phyloP scores from a whole-genome alignment of 345 rosid genomes.

The Hypericum perforatum region DNA sequence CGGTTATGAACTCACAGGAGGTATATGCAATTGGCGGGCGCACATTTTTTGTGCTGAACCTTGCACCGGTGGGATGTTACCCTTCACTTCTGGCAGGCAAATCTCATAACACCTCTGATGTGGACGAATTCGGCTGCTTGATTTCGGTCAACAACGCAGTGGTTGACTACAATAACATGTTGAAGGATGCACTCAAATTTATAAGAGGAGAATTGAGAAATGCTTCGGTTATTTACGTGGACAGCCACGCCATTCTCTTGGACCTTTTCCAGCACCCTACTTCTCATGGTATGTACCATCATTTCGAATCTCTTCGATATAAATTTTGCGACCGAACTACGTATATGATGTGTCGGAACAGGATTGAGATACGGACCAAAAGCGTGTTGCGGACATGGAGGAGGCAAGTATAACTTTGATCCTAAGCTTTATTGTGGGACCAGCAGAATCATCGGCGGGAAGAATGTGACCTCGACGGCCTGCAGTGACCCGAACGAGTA shows the following conservation, averaged over 20 bases:
- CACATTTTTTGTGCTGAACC: constrained; percentile 53
- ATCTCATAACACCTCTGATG: constrained; percentile 33
- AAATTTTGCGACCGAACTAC: neutral
- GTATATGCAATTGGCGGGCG: constrained; percentile 51
- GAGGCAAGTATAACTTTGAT: constrained; percentile 41
- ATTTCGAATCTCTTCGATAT: neutral
- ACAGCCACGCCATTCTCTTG: constrained; percentile 39
- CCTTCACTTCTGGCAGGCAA: constrained; percentile 46
- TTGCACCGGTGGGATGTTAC: constrained; percentile 76
- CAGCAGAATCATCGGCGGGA: constrained; percentile 33
- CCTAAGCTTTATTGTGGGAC: constrained; percentile 50
- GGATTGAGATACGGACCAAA: constrained; percentile 48
- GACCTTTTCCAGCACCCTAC: constrained; percentile 50
- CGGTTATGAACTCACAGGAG: constrained; percentile 32
- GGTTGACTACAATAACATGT: constrained; percentile 37
- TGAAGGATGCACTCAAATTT: constrained; percentile 28
- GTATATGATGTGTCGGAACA: constrained; percentile 2
- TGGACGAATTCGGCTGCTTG: constrained; percentile 54
- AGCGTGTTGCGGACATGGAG: constrained; percentile 85
- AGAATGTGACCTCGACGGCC: constrained; percentile 16
- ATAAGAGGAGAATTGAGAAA: constrained; percentile 27
- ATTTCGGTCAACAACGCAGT: constrained; percentile 55
- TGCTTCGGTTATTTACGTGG: constrained; percentile 47
- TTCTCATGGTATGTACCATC: constrained; percentile 34
- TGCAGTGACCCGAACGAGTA: constrained; percentile 56